phyloP scores from a whole-genome alignment of 2,329 filamentous ascomycete species.

The Botrytis fabae region DNA sequence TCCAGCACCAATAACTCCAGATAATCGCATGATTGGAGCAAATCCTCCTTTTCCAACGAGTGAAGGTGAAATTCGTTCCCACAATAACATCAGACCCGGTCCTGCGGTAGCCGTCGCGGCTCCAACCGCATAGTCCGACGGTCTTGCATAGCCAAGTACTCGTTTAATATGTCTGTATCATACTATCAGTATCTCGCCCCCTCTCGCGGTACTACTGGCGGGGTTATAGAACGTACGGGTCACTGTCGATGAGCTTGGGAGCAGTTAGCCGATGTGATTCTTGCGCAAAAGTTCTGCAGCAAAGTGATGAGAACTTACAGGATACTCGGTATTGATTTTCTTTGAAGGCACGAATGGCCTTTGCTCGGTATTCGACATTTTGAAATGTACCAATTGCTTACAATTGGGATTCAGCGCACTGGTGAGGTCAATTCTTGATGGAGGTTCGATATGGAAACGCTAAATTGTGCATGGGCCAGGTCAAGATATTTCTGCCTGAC shows the following conservation, averaged over 20 bases:
- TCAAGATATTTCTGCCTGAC: slow-evolving; percentile 1
- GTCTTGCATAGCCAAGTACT: slow-evolving; percentile 82
- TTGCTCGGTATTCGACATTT: slow-evolving; percentile 42
- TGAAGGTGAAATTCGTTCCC: slow-evolving; percentile 84
- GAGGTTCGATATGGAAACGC: slow-evolving; percentile 25
- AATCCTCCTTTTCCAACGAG: slow-evolving; percentile 82
- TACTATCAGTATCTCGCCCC: slow-evolving; percentile 34
- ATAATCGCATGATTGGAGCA: slow-evolving; percentile 77
- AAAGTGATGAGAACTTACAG: slow-evolving; percentile 58
- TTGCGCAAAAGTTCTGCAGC: background rate
- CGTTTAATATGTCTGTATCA: slow-evolving; percentile 78
- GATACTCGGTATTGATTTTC: slow-evolving; percentile 78
- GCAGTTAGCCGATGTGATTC: slow-evolving; percentile 37
- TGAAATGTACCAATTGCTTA: slow-evolving; percentile 39
- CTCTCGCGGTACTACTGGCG: background rate
- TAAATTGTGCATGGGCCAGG: slow-evolving; percentile 16
- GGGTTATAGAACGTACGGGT: slow-evolving; percentile 69
- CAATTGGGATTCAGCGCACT: slow-evolving; percentile 23
- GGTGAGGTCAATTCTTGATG: slow-evolving; percentile 21
- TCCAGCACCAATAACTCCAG: slow-evolving; percentile 67
- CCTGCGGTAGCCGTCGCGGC: slow-evolving; percentile 67
- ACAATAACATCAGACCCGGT: slow-evolving; percentile 71
- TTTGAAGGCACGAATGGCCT: slow-evolving; percentile 69
- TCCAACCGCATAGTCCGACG: slow-evolving; percentile 78
- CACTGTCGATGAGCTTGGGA: slow-evolving; percentile 92